phyloP scores from a whole-genome alignment of 495 filamentous ascomycete genomes.

The Penicillium ucsense region DNA sequence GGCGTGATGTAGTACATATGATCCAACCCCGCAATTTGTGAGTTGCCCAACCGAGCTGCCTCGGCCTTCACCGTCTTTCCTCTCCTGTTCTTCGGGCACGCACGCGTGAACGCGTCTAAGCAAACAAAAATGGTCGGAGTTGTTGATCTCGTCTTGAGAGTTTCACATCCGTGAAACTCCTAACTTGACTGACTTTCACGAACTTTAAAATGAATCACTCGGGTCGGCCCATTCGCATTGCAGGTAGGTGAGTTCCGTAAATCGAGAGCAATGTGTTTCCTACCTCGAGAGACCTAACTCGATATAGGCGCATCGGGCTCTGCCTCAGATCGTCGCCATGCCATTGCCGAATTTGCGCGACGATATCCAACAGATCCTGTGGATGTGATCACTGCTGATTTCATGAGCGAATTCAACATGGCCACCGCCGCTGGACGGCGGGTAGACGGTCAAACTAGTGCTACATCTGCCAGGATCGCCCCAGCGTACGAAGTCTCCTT shows the following conservation, averaged over 20 bases:
- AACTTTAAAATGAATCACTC: too few species aligned
- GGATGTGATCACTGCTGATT: slow-evolving; percentile 49
- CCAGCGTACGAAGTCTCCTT: slow-evolving; percentile 45
- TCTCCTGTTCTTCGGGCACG: too few species aligned
- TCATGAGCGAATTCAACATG: slow-evolving; percentile 50
- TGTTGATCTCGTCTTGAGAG: too few species aligned
- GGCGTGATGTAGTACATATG: background rate
- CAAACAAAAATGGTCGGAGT: too few species aligned
- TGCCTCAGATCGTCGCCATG: slow-evolving; percentile 47
- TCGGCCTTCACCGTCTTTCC: background rate
- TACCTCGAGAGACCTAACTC: too few species aligned
- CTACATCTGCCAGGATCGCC: slow-evolving; percentile 7
- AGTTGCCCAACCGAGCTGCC: slow-evolving; percentile 5
- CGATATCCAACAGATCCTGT: slow-evolving; percentile 36
- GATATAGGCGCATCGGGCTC: slow-evolving; percentile 38
- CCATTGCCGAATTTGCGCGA: slow-evolving; percentile 41
- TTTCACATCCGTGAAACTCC: too few species aligned
- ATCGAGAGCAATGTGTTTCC: too few species aligned
- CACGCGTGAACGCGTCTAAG: too few species aligned
- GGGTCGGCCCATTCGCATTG: slow-evolving; percentile 15
- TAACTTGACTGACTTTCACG: too few species aligned
- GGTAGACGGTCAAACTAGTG: slow-evolving; percentile 15
- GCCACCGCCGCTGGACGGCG: slow-evolving; percentile 34
- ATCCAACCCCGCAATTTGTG: slow-evolving; percentile 4
- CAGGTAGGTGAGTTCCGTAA: slow-evolving; percentile 4